Evolutionary conservation across 441 rosid species (phyloP), one percentile per base, ranked within the genome.

Genomic region (Gossypium laxum): DNA sequence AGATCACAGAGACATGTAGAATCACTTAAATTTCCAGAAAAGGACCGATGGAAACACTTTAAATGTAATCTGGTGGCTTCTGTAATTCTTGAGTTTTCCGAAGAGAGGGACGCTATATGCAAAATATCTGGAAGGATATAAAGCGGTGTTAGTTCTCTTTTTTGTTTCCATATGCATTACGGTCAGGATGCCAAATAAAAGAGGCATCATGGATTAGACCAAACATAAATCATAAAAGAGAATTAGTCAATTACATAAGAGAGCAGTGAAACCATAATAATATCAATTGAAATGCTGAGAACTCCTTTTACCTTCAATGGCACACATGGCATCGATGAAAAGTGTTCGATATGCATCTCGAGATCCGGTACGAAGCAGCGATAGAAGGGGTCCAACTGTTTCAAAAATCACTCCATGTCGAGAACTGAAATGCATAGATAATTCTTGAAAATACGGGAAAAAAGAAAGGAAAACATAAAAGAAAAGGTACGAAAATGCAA

Each of bases 321-420:
- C 83, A 60, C 75, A 73, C 94, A 89, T 83, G 26, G 89, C 85
- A 75, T 95, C 99, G 70, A 80, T 74, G 78, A 95, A 91, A 79
- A 92, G 86, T 73, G 85, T 84, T 62, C 96, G 83, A 68, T 88
- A 92, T 8, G 93, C 88, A 81, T 91, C 92, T 72, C 88, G 82
- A 62, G 89, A 89, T 81, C 90, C 91, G 72, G 87, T 81, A 65
- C 97, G 95, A 77, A 95, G 90, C 83, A 95, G 82, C 71, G 93
- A 84, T 74, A 95, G 80, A 65, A 95, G 87, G 24, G 93, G 87
- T 73, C 91, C 93, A 79, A 92, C 82, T 4, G 99, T 86, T 72
- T 95, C 98, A 77, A 95, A 91, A 67, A 95, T 82, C 6, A 88
- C 85, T 76, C 88, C 95, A 75, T 95, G 91, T 41, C 87, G 86